Evolutionary conservation across 1,284 basidiomycete genomes (phyloP), one percentile per base, ranked within the genome.

Genomic region (Coniferiporia sulphurascens): DNA sequence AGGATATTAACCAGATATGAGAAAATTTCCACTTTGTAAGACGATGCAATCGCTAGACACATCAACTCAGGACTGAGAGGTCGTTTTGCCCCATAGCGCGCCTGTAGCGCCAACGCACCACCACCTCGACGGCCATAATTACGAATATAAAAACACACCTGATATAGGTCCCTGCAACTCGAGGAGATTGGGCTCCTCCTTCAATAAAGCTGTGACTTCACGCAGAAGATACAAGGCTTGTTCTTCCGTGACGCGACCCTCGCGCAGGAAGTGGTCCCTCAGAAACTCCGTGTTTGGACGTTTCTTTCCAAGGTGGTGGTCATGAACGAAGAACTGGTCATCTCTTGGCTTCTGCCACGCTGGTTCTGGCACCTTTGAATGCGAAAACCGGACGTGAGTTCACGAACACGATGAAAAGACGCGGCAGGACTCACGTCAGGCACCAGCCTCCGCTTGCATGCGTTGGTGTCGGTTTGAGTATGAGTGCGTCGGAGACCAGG

Each of bases 231-330:
- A 90, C 58, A 97, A 72, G 0, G 95, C 95, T 75, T 98, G 95
- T 32, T 84, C 79, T 69, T 96, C 92, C 2, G 87, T 91, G 66
- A 98, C 70, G 15, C 90, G 77, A 1, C 95, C 96, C 71, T 98
- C 96, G 46, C 84, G 82, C 71, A 95, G 88, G 74, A 99, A 97
- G 74, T 99, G 96, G 56, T 91, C 84, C 73, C 91, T 95, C 60
- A 99, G 78, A 72, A 93, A 95, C 7, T 87, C 84, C 65, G 90
- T 83, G 72, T 96, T 93, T 19, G 93, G 91, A 66, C 81, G 82
- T 41, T 76, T 73, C 46, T 73, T 72, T 55, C 82, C 79, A 5
- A 67, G 66, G 3, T 60, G 66, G 3, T 60, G 63, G 60, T 71
- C 71, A 38, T 74, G 73, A 13, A 64, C 53, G 71, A 80, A 91